A percentile compares a stretch with the other conserved stretches of the same genome.
Conservation (phyloP, 768 basidiomycete genomes). For the Lentinula sp. region DNA sequence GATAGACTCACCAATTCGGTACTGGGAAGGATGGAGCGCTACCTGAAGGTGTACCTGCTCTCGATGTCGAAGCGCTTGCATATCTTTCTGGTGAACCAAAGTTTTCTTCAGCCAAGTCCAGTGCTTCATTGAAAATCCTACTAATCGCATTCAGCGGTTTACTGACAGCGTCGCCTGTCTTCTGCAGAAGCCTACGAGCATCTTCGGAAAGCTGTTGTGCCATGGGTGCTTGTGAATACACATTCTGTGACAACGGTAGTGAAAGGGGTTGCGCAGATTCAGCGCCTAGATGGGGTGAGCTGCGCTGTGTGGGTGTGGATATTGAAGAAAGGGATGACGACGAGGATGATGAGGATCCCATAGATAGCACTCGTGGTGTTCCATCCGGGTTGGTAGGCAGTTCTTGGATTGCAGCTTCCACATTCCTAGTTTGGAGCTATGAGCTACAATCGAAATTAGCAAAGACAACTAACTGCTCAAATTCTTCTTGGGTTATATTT, state of each 20-base stretch:
- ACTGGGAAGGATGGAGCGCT: constrained; percentile 12
- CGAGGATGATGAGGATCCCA: constrained; percentile 23
- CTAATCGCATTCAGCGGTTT: constrained; percentile 89
- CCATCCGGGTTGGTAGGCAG: constrained; percentile 26
- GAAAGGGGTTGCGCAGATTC: constrained; percentile 82
- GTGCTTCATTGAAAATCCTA: constrained; percentile 79
- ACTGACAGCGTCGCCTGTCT: constrained; percentile 85
- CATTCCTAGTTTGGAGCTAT: constrained; percentile 29
- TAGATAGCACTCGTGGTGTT: constrained; percentile 12
- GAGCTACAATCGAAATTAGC: background rate
- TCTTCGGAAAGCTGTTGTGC: constrained; percentile 56
- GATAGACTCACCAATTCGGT: background rate
- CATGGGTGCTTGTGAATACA: constrained; percentile 36
- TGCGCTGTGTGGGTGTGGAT: background rate
- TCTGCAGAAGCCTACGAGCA: constrained; percentile 78
- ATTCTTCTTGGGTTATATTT: constrained; percentile 91
- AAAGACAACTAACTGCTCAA: constrained; percentile 56
- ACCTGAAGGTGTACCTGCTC: constrained; percentile 25
- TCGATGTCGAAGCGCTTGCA: constrained; percentile 17
- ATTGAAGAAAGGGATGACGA: constrained; percentile 11
- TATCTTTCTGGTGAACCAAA: constrained; percentile 38
- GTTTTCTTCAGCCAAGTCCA: constrained; percentile 67
- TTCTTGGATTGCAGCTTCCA: constrained; percentile 46
- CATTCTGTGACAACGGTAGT: constrained; percentile 29
- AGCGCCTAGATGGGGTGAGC: constrained; percentile 67